Base-by-base conservation (phyloP, 2,329 filamentous ascomycete species). In the Fusarium chlamydosporum region DNA sequence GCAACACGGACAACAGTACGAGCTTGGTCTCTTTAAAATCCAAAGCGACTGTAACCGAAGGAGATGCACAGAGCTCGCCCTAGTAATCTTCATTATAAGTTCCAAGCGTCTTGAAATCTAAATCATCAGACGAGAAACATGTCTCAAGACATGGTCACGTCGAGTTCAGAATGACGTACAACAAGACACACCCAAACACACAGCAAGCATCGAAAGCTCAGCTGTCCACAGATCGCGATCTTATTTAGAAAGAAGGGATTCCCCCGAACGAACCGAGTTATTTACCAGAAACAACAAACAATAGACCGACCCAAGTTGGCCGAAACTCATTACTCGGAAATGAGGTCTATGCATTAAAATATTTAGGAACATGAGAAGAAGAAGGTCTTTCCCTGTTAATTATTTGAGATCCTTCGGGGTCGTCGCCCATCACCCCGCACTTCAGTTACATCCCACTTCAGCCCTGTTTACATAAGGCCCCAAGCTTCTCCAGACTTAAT, bases 171-270 rank as follows among this genome's bases (percentile, higher is more conserved):
- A 61, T 69, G 65, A 68, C 65, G 45, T 65, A 56, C 20, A 41
- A 38, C 31, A 54, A 55, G 42, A 56, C 50, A 65, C 48, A 56
- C 48, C 41, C 56, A 66, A 61, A 66, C 55, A 52, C 56, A 47
- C 35, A 56, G 15, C 33, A 43, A 56, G 15, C 23, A 62, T 40
- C 29, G 16, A 42, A 29, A 20, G 51, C 55, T 68, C 65, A 68
- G 41, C 65, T 68, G 65, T 51, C 31, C 61, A 40, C 38, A 66
- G 42, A 69, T 69, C 55, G 55, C 60, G 55, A 69, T 68, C 46
- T 38, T 53, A 40, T 56, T 68, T 41, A 66, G 37, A 26, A 56
- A 26, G 8, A 27, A 46, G 16, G 35, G 34, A 27, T 13, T n/a
- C 26, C n/a, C 15, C 37, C 26, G 12, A 34, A 41, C 12, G 16